phyloP scores from a whole-genome alignment of 2,329 filamentous ascomycete species.

The Raffaelea ambrosiae region DNA sequence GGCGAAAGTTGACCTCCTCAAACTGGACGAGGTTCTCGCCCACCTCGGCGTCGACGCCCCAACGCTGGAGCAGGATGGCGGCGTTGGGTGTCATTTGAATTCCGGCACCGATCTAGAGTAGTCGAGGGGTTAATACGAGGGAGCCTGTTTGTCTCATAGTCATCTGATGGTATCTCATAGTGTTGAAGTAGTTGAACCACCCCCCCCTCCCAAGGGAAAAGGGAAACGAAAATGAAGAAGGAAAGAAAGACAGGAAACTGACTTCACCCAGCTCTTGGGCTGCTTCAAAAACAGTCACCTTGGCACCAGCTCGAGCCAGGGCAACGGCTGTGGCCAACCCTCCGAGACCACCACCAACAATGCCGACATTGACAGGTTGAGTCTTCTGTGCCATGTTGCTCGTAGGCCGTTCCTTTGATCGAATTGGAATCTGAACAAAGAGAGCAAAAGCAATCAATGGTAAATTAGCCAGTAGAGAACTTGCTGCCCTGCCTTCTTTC shows the following conservation, averaged over 20 bases:
- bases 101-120: slow-evolving; percentile 15
- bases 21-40: slow-evolving; percentile 29
- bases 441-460: too few relatives aligned
- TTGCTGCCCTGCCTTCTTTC: too few relatives aligned
- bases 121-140: not conserved
- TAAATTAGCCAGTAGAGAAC: too few relatives aligned
- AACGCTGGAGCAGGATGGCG: slow-evolving; percentile 27
- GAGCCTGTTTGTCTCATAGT: too few relatives aligned
- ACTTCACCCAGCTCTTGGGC: slow-evolving; percentile 29
- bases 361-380: not conserved
- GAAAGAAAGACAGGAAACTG: too few relatives aligned
- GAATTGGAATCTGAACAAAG: too few relatives aligned
- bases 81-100: slow-evolving; percentile 32
- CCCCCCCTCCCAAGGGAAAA: too few relatives aligned
- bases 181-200: too few relatives aligned
- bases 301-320: slow-evolving; percentile 22
- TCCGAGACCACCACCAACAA: slow-evolving; percentile 7
- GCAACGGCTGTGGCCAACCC: slow-evolving; percentile 25
- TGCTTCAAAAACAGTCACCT: slow-evolving; percentile 31
- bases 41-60: slow-evolving; percentile 29
- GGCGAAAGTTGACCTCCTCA: slow-evolving; percentile 29
- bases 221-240: too few relatives aligned
- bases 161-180: too few relatives aligned
- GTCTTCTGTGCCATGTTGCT: too few relatives aligned
- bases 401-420: too few relatives aligned